Evolutionary conservation across 345 rosid species (phyloP).

Genomic region (Ceriops tagal): DNA sequence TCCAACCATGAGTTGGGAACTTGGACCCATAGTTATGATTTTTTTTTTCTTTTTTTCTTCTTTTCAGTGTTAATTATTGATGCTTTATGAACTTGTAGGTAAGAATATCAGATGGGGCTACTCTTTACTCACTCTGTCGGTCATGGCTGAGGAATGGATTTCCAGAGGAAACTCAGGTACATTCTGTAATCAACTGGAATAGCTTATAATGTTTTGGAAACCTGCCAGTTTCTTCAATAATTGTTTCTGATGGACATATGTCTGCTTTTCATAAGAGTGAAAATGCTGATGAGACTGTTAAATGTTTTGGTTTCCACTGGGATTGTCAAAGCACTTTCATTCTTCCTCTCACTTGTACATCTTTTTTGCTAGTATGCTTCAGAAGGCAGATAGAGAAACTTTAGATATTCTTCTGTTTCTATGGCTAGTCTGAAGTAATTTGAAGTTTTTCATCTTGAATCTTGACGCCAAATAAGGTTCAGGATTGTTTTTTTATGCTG

Average conservation of each 20-base stretch:
- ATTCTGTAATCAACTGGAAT: constrained; percentile 10
- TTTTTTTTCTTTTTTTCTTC: not conserved
- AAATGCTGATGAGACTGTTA: not conserved
- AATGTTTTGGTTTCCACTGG: not conserved
- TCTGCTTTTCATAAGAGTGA: not conserved
- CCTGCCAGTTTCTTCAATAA: no score
- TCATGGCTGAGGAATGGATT: constrained; percentile 90
- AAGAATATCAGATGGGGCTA: constrained; percentile 60
- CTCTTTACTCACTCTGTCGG: constrained; percentile 81
- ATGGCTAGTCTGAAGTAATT: not conserved
- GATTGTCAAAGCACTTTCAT: not conserved
- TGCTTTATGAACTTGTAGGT: constrained; percentile 38
- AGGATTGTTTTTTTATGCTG: no score
- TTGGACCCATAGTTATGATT: not conserved
- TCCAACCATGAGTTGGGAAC: not conserved
- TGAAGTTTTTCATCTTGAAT: no score
- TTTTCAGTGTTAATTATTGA: not conserved
- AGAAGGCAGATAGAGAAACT: not conserved
- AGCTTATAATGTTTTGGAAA: not conserved
- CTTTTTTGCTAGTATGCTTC: not conserved
- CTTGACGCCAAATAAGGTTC: no score
- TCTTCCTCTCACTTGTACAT: not conserved
- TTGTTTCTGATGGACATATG: not conserved
- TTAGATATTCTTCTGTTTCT: not conserved
- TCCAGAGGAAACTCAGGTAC: constrained; percentile 68